Evolutionary conservation across 1,284 basidiomycete species (phyloP).

Genomic region (Phellinidium pouzarii): DNA sequence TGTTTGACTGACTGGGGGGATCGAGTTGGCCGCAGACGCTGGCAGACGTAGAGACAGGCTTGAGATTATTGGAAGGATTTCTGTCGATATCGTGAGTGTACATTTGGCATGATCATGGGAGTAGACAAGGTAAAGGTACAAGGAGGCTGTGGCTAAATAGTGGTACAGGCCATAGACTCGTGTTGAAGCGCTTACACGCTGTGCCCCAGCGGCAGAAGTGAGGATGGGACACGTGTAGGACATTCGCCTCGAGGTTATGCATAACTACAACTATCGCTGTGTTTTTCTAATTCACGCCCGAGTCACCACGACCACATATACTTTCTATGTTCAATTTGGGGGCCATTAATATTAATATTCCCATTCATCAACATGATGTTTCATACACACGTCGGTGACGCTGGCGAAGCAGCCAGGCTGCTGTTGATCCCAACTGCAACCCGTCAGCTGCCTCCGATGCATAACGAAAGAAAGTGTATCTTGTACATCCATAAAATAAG

Average conservation of each 20-base stretch:
- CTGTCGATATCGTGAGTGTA: slow-evolving; percentile 23
- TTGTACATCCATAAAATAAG: no score
- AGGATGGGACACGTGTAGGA: background rate
- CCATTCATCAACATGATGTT: no score
- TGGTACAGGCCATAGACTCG: background rate
- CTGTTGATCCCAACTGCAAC: no score
- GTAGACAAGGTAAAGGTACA: slow-evolving; percentile 2
- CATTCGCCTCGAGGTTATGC: background rate
- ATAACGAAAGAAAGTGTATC: no score
- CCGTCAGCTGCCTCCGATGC: no score
- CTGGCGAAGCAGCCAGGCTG: no score
- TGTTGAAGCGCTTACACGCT: background rate
- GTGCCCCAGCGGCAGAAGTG: background rate
- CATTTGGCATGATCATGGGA: slow-evolving; percentile 18
- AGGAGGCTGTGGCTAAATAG: background rate
- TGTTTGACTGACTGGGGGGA: slow-evolving; percentile 39
- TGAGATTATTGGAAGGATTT: slow-evolving; percentile 22
- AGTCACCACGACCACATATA: no score
- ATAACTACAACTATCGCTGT: no score
- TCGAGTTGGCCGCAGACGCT: slow-evolving; percentile 69
- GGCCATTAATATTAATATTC: no score
- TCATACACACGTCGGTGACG: no score
- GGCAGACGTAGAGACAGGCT: slow-evolving; percentile 10
- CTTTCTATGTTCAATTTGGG: no score
- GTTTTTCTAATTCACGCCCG: no score